These are phyloP conservation scores for Strobilomyces echinocephalus DNA, from an alignment of 768 basidiomycete species.

Conservation along the genomic window DNA sequence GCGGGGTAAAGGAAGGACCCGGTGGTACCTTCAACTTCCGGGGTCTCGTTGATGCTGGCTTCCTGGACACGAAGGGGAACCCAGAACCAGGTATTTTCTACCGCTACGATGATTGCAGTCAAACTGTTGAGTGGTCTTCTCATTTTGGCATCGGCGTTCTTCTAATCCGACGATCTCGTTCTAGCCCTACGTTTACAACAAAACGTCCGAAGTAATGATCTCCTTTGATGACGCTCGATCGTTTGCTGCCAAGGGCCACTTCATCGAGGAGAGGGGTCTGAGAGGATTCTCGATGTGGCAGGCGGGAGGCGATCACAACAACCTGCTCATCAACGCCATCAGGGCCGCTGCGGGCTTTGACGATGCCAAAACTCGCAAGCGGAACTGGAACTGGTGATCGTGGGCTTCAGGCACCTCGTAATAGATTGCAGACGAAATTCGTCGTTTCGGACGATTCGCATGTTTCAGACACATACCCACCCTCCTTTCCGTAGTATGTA, in stretches of 20 bases:
- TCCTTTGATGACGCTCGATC: constrained; percentile 62
- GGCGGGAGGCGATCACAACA: constrained; percentile 58
- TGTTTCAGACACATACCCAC: no score
- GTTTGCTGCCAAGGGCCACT: constrained; percentile 57
- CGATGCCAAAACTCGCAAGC: not conserved
- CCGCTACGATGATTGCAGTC: constrained; percentile 61
- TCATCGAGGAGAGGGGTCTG: constrained; percentile 49
- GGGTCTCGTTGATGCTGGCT: constrained; percentile 55
- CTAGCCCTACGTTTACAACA: constrained; percentile 66
- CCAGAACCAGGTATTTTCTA: constrained; percentile 45
- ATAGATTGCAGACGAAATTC: not conserved
- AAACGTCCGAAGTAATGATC: constrained; percentile 50
- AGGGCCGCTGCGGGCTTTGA: constrained; percentile 4
- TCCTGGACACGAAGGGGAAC: constrained; percentile 34
- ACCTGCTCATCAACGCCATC: constrained; percentile 60
- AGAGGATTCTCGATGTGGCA: constrained; percentile 72
- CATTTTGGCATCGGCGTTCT: not conserved
- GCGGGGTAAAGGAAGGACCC: constrained; percentile 43
- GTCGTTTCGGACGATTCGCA: no score
- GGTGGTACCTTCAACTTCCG: constrained; percentile 58
- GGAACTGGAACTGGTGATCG: not conserved
- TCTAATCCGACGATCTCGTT: not conserved
- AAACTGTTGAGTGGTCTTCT: constrained; percentile 50
- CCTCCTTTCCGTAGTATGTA: no score
- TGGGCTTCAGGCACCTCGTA: not conserved